Evolutionary conservation across 2,329 filamentous ascomycete genomes (phyloP), one percentile per base, ranked within the genome.

Genomic region (Ceratocystis cubensis): DNA sequence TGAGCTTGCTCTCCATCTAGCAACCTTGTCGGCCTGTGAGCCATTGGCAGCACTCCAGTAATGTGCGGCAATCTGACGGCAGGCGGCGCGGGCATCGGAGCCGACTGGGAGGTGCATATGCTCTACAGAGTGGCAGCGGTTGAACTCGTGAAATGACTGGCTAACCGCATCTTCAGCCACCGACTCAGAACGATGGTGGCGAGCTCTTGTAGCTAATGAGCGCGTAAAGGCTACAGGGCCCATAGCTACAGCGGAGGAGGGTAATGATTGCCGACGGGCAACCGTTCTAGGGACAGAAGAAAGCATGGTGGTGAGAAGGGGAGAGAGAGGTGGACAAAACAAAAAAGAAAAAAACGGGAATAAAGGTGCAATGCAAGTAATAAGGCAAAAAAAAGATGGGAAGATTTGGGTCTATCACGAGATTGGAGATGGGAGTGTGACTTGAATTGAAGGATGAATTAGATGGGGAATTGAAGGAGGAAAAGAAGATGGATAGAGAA

Each of bases 101-200:
- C 65, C 41, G n/a, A 68, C 66, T 17, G 66, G 66, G 48, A 66
- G 63, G n/a, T 68, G 66, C 61, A 68, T 65, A 22, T 68, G 64
- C 44, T 68, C 66, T 25, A 64, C 48, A 56, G 66, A 66, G 3
- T 62, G 59, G 63, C 61, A 45, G 30, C 45, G 63, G 44, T 37
- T 65, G 10, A 33, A 28, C 4, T 61, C 53, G 8, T 57, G 41
- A 61, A 61, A 67, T 13, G 66, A 67, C 28, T 37, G 56, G 56
- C 56, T 59, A 7, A 37, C 56, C 33, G 53, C 48, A 5, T 63
- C 62, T 33, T 64, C 53, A 33, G 50, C 33, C n/a, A 50, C 48
- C 28, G 59, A 63, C 17, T 65, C 64, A 17, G 44, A 37, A 6
- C 66, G 64, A 61, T 68, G 66, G 28, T 68, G 66, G 44, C 66